Conservation (phyloP, 164 flowering plant genomes). For the Houttuynia cordata region DNA sequence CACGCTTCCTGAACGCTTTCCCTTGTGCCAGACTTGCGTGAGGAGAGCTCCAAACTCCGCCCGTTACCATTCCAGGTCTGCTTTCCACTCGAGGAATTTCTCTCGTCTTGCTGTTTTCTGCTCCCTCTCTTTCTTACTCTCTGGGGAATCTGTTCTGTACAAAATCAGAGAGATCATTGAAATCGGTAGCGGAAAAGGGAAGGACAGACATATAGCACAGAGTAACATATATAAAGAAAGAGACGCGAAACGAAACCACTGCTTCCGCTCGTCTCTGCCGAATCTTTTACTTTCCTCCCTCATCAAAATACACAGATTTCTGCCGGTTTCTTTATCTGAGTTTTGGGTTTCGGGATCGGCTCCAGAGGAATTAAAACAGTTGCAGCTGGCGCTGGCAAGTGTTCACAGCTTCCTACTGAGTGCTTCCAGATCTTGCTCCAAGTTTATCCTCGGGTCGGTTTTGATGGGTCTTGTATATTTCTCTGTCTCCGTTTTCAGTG, state of each 20-base stretch:
- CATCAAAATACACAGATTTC: slow-evolving; percentile 4
- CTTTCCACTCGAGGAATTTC: slow-evolving; percentile 24
- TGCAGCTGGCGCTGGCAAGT: not conserved
- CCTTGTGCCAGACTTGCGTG: slow-evolving; percentile 33
- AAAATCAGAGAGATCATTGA: not conserved
- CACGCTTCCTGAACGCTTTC: too few species aligned
- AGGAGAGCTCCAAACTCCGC: slow-evolving; percentile 13
- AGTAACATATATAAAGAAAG: too few species aligned
- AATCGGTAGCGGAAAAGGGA: not conserved
- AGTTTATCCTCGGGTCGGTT: not conserved
- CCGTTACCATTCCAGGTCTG: slow-evolving; percentile 17
- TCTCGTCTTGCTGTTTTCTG: slow-evolving; percentile 3
- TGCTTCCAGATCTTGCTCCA: too few species aligned
- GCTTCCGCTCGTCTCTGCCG: not conserved
- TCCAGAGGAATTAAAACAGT: slow-evolving; percentile 1
- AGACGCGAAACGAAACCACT: too few species aligned
- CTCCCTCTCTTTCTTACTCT: slow-evolving; percentile 2
- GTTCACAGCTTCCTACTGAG: not conserved
- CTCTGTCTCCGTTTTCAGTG: not conserved
- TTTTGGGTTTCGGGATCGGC: slow-evolving; percentile 3
- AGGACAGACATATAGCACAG: slow-evolving; percentile 2
- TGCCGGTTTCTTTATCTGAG: slow-evolving; percentile 3
- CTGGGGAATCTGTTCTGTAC: not conserved
- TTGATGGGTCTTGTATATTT: not conserved
- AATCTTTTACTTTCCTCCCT: not conserved